These are phyloP conservation scores for Aspergillus spinulosporus DNA, from an alignment of 2,329 filamentous ascomycete species.

Conservation along the genomic window DNA sequence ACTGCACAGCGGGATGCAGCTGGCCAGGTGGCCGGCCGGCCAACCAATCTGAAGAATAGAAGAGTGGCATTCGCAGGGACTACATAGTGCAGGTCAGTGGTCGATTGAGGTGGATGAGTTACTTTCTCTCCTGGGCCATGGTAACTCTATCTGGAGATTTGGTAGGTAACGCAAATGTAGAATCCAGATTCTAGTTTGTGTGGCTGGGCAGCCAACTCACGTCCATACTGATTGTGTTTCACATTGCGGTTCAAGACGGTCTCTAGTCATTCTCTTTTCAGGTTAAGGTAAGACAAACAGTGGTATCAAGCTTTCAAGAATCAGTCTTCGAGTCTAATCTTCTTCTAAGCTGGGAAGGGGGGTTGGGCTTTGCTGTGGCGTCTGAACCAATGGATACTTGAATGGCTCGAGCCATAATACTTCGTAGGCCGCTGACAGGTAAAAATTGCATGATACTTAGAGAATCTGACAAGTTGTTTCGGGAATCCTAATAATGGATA, in stretches of 20 bases:
- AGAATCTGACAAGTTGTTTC: neutral
- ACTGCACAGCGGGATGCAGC: neutral
- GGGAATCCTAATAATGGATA: neutral
- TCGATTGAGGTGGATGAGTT: neutral
- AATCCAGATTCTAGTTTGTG: neutral
- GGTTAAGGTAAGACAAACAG: neutral
- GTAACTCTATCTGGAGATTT: neutral
- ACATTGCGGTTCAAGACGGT: neutral
- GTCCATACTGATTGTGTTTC: neutral
- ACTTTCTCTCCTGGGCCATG: neutral
- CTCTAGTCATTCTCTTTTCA: neutral
- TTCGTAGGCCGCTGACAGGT: neutral
- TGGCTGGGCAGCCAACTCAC: neutral
- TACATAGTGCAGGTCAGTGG: neutral
- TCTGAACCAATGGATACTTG: neutral
- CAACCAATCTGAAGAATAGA: neutral
- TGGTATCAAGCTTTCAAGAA: neutral
- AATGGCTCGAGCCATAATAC: neutral
- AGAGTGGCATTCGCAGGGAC: neutral
- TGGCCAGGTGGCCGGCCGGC: neutral
- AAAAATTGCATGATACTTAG: neutral
- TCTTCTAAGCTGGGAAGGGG: neutral
- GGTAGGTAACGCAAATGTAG: constrained; percentile 1
- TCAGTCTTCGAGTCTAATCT: neutral
- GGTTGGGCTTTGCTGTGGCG: neutral